Evolutionary conservation across 495 filamentous ascomycete genomes (phyloP), one percentile per base, ranked within the genome.

Genomic region (Hyaloscypha finlandica): DNA sequence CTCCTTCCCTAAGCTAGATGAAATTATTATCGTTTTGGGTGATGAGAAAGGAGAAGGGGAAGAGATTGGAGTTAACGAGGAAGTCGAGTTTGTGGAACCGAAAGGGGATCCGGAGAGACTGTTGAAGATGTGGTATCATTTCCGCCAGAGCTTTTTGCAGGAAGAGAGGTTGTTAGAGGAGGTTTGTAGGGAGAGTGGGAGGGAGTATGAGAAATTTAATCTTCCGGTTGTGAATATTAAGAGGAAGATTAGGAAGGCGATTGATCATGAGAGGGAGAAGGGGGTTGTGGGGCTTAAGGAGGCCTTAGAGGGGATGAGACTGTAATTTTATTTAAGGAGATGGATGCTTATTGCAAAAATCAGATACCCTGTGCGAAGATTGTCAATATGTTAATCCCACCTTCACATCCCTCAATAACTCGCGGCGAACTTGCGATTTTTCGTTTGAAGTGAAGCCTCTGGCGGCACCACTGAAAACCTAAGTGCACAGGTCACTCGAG

Each of bases 1-100:
- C 54, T 77, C 74, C 53, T 84, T 84, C 55, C 76, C 73, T 1
- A 59, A 72, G 2, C 68, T 84, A 25, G 62, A 76, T 57, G 77
- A 82, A 66, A 72, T 80, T 22, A 74, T 75, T 39, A 51, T 83
- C 20, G 80, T 83, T 4, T 52, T 69, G 22, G 25, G 37, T 31
- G 57, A 63, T 22, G 45, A 48, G 3, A 59, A 59, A 8, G 52
- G 32, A 4, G 63, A 55, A 2, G 52, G 32, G 8, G 63, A 55
- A 8, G 29, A 31, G 45, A 51, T n/a, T n/a, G 30, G 11, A 8
- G 31, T 53, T 3, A 55, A 65, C 31, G 54, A 61, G 42, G 64
- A 71, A 51, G 48, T 69, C 0, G 22, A 63, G 19, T 66, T 71
- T 48, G 51, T 59, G 14, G 33, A 62, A 31, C 52, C 67, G 11